phyloP scores from a whole-genome alignment of 2,329 filamentous ascomycete genomes.

The Aspergillus brasiliensis region DNA sequence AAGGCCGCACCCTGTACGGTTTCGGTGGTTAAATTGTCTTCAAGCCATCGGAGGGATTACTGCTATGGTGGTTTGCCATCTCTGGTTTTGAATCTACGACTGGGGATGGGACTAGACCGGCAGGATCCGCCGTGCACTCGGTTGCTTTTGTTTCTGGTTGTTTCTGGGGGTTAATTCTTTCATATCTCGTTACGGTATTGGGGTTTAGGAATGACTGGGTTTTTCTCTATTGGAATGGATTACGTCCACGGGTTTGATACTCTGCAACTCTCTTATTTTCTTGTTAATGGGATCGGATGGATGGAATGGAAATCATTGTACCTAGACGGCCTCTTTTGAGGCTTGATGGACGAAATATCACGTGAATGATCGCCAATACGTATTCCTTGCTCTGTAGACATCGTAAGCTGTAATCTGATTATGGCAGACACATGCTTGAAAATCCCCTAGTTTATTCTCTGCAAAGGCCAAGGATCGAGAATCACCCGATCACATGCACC shows the following conservation, averaged over 20 bases:
- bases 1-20: constrained; percentile 76
- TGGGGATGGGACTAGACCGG: neutral
- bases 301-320: neutral
- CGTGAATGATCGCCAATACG: no score
- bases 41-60: neutral
- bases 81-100: neutral
- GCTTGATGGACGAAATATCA: neutral
- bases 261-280: neutral
- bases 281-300: neutral
- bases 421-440: no score
- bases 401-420: no score
- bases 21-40: constrained; percentile 71
- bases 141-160: neutral
- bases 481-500: neutral
- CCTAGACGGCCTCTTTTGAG: neutral
- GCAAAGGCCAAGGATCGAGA: no score
- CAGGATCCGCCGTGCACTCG: neutral
- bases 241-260: neutral
- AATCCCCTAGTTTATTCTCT: no score
- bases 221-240: neutral
- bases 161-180: neutral
- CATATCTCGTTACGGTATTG: neutral
- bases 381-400: no score
- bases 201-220: neutral
- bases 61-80: neutral